Conservation (phyloP, 208 protist species). For the Tritrichomonas foetus region DNA sequence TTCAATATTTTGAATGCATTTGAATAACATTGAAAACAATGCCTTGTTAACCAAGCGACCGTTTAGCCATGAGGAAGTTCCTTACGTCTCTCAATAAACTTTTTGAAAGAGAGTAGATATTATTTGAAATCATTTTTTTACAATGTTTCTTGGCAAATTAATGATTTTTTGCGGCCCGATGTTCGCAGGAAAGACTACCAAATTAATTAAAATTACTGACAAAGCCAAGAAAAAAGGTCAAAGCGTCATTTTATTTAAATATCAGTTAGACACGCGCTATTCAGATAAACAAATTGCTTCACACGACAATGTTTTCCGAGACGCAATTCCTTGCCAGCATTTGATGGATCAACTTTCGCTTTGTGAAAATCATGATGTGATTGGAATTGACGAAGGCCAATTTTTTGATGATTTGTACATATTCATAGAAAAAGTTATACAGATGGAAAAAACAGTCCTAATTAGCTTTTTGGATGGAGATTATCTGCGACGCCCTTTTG, state of each 20-base stretch:
- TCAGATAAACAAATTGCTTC: slow-evolving; percentile 66
- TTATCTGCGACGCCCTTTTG: too few relatives aligned
- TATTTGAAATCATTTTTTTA: too few relatives aligned
- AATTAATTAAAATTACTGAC: slow-evolving; percentile 75
- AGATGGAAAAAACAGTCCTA: too few relatives aligned
- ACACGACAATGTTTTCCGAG: slow-evolving; percentile 67
- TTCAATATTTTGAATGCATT: too few relatives aligned
- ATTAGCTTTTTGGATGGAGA: too few relatives aligned
- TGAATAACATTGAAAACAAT: too few relatives aligned
- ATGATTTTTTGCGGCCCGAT: too few relatives aligned
- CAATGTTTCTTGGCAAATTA: too few relatives aligned
- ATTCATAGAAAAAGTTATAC: slow-evolving; percentile 66
- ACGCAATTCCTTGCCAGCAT: not conserved
- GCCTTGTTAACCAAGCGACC: too few relatives aligned
- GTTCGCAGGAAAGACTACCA: slow-evolving; percentile 82
- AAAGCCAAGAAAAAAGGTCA: slow-evolving; percentile 67
- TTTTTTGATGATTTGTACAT: slow-evolving; percentile 77
- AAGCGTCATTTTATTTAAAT: slow-evolving; percentile 77
- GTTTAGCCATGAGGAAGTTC: too few relatives aligned
- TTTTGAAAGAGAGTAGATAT: too few relatives aligned
- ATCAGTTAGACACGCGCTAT: slow-evolving; percentile 74
- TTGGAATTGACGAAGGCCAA: slow-evolving; percentile 77
- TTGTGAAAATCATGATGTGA: slow-evolving; percentile 69
- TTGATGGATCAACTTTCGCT: slow-evolving; percentile 47
- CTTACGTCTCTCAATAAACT: too few relatives aligned